A percentile compares a stretch with the other conserved stretches of the same genome.
Evolutionary conservation across 2,329 filamentous ascomycete species (phyloP).

Genomic region (Aspergillus persii): DNA sequence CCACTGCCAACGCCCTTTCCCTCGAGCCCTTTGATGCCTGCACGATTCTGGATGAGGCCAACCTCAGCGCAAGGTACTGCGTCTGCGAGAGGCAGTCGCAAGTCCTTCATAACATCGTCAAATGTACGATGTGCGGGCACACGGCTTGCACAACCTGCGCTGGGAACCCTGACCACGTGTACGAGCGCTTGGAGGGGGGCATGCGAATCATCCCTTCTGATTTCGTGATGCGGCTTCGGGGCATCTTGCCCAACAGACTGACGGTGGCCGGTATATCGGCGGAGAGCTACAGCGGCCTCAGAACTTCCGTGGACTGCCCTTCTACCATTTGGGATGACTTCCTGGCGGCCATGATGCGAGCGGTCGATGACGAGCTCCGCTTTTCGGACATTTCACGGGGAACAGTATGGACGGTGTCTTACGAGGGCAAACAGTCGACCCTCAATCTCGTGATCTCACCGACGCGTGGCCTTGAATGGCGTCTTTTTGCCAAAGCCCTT

Average conservation of each 20-base stretch:
- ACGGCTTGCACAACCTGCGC: constrained; percentile 55
- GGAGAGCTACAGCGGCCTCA: constrained; percentile 22
- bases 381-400: constrained; percentile 31
- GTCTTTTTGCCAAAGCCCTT: constrained; percentile 48
- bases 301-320: constrained; percentile 11
- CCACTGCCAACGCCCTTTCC: constrained; percentile 12
- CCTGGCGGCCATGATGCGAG: constrained; percentile 25
- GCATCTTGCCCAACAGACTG: constrained; percentile 43
- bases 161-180: constrained; percentile 54
- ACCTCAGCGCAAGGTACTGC: constrained; percentile 51
- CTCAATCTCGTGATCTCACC: constrained; percentile 27
- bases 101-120: constrained; percentile 41
- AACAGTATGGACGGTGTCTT: constrained; percentile 31
- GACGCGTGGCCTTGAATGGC: constrained; percentile 42
- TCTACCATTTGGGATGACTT: constrained; percentile 34
- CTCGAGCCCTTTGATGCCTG: constrained; percentile 1
- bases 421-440: constrained; percentile 24
- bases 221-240: constrained; percentile 47
- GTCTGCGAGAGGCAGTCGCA: constrained; percentile 54
- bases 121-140: constrained; percentile 54
- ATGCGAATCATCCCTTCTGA: constrained; percentile 39
- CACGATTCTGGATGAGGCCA: constrained; percentile 22
- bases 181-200: constrained; percentile 26
- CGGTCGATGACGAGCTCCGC: constrained; percentile 27
- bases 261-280: constrained; percentile 30